These are phyloP conservation scores for Aspergillus floridensis DNA, from an alignment of 2,329 filamentous ascomycete genomes.

Conservation along the genomic window DNA sequence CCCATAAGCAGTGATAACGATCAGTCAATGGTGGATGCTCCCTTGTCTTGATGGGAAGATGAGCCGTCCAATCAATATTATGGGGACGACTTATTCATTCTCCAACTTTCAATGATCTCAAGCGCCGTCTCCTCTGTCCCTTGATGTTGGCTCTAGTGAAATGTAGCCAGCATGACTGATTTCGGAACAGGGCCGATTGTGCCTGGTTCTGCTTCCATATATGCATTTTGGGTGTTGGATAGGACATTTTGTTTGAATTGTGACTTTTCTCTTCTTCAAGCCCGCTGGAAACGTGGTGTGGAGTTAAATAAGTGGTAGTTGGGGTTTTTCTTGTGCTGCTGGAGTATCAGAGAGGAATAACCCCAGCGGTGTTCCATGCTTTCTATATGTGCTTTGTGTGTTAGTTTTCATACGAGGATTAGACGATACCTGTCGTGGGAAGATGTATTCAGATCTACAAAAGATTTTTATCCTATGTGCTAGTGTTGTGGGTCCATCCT, in stretches of 20 bases:
- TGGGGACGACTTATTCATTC: slow-evolving; percentile 13
- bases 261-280: slow-evolving; percentile 6
- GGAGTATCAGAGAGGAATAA: slow-evolving; percentile 12
- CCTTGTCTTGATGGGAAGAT: slow-evolving; percentile 16
- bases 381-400: slow-evolving; percentile 5
- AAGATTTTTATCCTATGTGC: slow-evolving; percentile 2
- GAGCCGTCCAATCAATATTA: slow-evolving; percentile 9
- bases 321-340: slow-evolving; percentile 11
- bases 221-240: slow-evolving; percentile 23
- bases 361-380: background rate
- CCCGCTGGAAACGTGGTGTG: slow-evolving; percentile 11
- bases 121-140: slow-evolving; percentile 11
- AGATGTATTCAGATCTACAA: slow-evolving; percentile 17
- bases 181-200: slow-evolving; percentile 4
- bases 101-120: slow-evolving; percentile 13
- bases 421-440: slow-evolving; percentile 20
- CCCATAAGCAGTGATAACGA: slow-evolving; percentile 30
- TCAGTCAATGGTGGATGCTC: slow-evolving; percentile 36
- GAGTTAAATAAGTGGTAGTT: slow-evolving; percentile 17
- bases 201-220: slow-evolving; percentile 13
- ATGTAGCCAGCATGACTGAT: slow-evolving; percentile 1
- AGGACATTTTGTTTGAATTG: slow-evolving; percentile 11
- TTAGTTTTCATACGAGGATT: slow-evolving; percentile 8
- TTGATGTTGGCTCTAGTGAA: slow-evolving; percentile 12
- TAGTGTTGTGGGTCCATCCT: too few relatives aligned